A percentile compares a stretch with the other conserved stretches of the same genome.
Conservation (phyloP, 108 stramenopile genomes). For the Nitzschia inconspicua region DNA sequence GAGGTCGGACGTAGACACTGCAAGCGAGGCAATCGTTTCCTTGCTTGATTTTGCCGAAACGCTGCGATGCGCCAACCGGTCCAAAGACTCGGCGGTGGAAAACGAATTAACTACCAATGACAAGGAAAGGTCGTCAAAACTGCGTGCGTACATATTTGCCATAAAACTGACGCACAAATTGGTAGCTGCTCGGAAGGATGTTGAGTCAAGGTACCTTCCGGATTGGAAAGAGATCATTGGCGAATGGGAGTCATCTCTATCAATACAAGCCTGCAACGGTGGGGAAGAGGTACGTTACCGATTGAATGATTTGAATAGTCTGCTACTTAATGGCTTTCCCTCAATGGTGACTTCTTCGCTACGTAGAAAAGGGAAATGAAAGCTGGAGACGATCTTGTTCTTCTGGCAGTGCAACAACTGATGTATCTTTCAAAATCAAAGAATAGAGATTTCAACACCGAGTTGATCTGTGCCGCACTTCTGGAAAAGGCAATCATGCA, state of each 20-base stretch:
- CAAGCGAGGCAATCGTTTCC: not conserved
- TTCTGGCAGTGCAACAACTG: slow-evolving; percentile 51
- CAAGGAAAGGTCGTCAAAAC: slow-evolving; percentile 35
- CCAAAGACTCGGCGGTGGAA: not conserved
- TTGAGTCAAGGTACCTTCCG: slow-evolving; percentile 26
- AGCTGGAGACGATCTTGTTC: slow-evolving; percentile 73
- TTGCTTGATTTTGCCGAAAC: slow-evolving; percentile 41
- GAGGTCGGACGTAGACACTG: not conserved
- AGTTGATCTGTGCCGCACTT: slow-evolving; percentile 45
- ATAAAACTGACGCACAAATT: slow-evolving; percentile 51
- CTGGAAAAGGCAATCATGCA: slow-evolving; percentile 61
- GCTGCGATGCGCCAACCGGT: slow-evolving; percentile 5
- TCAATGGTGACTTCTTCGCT: not conserved
- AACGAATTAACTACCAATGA: not conserved
- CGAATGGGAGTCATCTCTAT: slow-evolving; percentile 36
- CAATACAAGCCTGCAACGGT: slow-evolving; percentile 9
- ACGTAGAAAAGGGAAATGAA: slow-evolving; percentile 59
- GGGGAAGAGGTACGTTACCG: slow-evolving; percentile 18
- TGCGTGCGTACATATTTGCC: slow-evolving; percentile 64
- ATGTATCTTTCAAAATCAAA: slow-evolving; percentile 8
- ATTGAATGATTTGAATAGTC: not conserved
- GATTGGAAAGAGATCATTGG: slow-evolving; percentile 35
- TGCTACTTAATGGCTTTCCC: not conserved
- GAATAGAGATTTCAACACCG: not conserved
- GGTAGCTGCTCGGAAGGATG: slow-evolving; percentile 12